phyloP scores from a whole-genome alignment of 78 protist genomes.

The Isochrysis galbana region DNA sequence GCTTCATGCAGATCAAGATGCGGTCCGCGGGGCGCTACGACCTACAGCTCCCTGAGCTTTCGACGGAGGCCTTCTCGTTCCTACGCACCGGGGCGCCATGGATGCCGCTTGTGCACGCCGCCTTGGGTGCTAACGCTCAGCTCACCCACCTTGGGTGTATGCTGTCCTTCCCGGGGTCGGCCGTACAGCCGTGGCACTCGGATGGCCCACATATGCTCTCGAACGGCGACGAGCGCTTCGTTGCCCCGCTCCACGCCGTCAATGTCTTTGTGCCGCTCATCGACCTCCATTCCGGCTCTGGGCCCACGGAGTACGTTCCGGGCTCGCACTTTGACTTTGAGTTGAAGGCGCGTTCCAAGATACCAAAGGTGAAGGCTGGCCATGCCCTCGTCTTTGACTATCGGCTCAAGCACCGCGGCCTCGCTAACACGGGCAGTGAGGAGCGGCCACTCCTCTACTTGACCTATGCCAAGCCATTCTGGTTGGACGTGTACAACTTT shows the following conservation, averaged over 20 bases:
- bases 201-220: constrained; percentile 14
- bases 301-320: constrained; percentile 28
- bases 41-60: background rate
- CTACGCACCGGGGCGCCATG: background rate
- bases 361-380: background rate
- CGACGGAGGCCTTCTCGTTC: background rate
- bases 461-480: constrained; percentile 6
- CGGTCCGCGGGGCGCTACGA: background rate
- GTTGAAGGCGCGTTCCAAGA: too few relatives aligned
- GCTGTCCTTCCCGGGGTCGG: constrained; percentile 1
- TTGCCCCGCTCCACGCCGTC: constrained; percentile 31
- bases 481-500: background rate
- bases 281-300: background rate
- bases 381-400: constrained; percentile 18
- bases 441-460: constrained; percentile 31
- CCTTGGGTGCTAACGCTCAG: constrained; percentile 1
- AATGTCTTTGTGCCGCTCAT: constrained; percentile 38
- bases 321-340: background rate
- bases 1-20: constrained; percentile 16
- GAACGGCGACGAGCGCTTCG: background rate
- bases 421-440: background rate
- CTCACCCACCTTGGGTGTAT: constrained; percentile 13
- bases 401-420: constrained; percentile 43
- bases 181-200: constrained; percentile 34
- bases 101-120: background rate